Conservation (phyloP, 345 rosid species). For the Clarkia xantiana region DNA sequence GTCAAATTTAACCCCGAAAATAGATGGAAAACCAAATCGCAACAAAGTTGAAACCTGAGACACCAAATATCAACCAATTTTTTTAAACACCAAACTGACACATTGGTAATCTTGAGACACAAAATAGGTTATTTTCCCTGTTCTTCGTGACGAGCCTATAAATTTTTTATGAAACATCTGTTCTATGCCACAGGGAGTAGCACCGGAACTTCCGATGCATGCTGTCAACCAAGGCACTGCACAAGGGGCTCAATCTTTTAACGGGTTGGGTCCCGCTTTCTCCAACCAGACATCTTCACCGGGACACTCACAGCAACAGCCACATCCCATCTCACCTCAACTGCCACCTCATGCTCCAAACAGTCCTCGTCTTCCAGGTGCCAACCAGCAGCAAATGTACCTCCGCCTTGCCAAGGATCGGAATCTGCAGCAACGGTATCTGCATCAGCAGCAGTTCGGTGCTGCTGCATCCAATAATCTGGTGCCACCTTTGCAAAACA, state of each 20-base stretch:
- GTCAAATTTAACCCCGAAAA: too few species aligned
- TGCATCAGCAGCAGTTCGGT: constrained; percentile 58
- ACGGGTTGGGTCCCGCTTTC: constrained; percentile 54
- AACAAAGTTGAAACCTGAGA: too few species aligned
- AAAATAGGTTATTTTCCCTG: too few species aligned
- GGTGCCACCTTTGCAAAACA: constrained; percentile 53
- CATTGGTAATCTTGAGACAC: too few species aligned
- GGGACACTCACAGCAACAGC: constrained; percentile 64
- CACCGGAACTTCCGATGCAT: constrained; percentile 62
- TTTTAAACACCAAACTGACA: too few species aligned
- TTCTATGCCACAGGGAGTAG: constrained; percentile 4
- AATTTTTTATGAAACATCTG: too few species aligned
- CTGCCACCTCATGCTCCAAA: constrained; percentile 38
- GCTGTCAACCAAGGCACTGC: constrained; percentile 43
- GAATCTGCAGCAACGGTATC: constrained; percentile 61
- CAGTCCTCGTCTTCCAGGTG: constrained; percentile 55
- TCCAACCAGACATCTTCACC: constrained; percentile 54
- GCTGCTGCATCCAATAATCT: constrained; percentile 40
- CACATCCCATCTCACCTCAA: constrained; percentile 50
- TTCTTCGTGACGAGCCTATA: too few species aligned
- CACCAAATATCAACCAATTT: too few species aligned
- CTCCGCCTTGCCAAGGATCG: constrained; percentile 50
- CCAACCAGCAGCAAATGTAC: constrained; percentile 59
- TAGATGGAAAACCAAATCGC: too few species aligned
- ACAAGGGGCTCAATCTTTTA: constrained; percentile 57